Evolutionary conservation across 2,329 filamentous ascomycete species (phyloP).

Genomic region (Xylaria sp.): DNA sequence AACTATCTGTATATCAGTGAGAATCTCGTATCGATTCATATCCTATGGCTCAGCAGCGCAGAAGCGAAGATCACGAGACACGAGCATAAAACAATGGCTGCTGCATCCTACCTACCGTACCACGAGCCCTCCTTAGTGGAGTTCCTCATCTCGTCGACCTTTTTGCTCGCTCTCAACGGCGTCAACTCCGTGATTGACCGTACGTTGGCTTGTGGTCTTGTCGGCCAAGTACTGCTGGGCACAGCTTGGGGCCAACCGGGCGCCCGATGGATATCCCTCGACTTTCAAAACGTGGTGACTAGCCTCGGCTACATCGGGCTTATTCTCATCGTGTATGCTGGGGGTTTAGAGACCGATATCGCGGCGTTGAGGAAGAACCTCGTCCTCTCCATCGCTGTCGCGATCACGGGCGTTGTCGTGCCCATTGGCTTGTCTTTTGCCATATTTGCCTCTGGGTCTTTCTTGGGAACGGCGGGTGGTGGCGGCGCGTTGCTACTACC

Average conservation of each 20-base stretch:
- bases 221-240: slow-evolving; percentile 74
- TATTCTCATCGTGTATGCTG: slow-evolving; percentile 70
- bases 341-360: slow-evolving; percentile 63
- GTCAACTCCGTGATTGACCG: slow-evolving; percentile 63
- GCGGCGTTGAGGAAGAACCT: slow-evolving; percentile 64
- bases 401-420: slow-evolving; percentile 65
- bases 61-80: background rate
- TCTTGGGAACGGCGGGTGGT: background rate
- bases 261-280: slow-evolving; percentile 59
- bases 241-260: slow-evolving; percentile 73
- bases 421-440: slow-evolving; percentile 29
- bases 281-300: slow-evolving; percentile 53
- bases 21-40: too few species aligned
- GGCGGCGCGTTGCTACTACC: slow-evolving; percentile 61
- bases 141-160: slow-evolving; percentile 65
- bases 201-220: slow-evolving; percentile 70
- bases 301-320: slow-evolving; percentile 76
- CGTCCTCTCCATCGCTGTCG: slow-evolving; percentile 64
- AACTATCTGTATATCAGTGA: too few species aligned
- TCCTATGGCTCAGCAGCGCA: background rate
- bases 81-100: slow-evolving; percentile 1
- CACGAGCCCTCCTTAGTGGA: slow-evolving; percentile 65
- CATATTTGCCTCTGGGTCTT: slow-evolving; percentile 14
- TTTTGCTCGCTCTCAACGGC: slow-evolving; percentile 67
- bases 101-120: slow-evolving; percentile 54